Evolutionary conservation across 1,284 basidiomycete species (phyloP).

Genomic region (Microbotryum saponariae): DNA sequence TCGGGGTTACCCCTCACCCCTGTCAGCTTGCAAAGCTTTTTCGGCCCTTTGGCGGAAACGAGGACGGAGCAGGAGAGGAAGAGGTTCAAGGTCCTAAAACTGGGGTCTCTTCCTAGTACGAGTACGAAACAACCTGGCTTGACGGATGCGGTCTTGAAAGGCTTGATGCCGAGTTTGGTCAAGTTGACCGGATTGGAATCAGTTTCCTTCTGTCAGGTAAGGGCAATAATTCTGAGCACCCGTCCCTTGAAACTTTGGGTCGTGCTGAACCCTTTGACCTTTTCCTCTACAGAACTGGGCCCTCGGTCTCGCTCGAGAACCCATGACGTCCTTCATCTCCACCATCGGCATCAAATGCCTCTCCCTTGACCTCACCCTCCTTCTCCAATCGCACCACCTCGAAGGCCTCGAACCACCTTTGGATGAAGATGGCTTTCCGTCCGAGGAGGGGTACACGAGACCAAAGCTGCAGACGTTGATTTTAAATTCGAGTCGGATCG

Average conservation of each 20-base stretch:
- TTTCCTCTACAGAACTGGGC: background rate
- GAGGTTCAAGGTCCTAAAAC: slow-evolving; percentile 26
- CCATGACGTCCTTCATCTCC: slow-evolving; percentile 18
- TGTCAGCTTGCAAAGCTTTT: slow-evolving; percentile 28
- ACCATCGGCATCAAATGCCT: slow-evolving; percentile 5
- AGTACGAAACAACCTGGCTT: slow-evolving; percentile 23
- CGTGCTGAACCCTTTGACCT: too few relatives aligned
- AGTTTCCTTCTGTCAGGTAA: slow-evolving; percentile 23
- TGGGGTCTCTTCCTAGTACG: slow-evolving; percentile 20
- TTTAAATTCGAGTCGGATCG: slow-evolving; percentile 19
- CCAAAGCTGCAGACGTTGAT: slow-evolving; percentile 14
- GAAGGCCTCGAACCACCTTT: slow-evolving; percentile 16
- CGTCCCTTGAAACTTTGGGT: too few relatives aligned
- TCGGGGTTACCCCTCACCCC: slow-evolving; percentile 31
- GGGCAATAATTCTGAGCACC: background rate
- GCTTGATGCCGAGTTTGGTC: slow-evolving; percentile 26
- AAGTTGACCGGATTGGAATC: slow-evolving; percentile 27
- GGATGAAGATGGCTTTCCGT: background rate
- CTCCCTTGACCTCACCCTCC: slow-evolving; percentile 19
- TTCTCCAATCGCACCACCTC: slow-evolving; percentile 22
- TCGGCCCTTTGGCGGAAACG: slow-evolving; percentile 15
- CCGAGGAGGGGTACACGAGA: slow-evolving; percentile 3
- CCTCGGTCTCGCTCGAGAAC: slow-evolving; percentile 13
- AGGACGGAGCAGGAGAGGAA: slow-evolving; percentile 8
- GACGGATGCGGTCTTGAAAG: slow-evolving; percentile 24